A percentile compares a stretch with the other conserved stretches of the same genome.
These are phyloP conservation scores for Globisporangium splendens DNA, from an alignment of 352 stramenopile genomes.

Conservation along the genomic window DNA sequence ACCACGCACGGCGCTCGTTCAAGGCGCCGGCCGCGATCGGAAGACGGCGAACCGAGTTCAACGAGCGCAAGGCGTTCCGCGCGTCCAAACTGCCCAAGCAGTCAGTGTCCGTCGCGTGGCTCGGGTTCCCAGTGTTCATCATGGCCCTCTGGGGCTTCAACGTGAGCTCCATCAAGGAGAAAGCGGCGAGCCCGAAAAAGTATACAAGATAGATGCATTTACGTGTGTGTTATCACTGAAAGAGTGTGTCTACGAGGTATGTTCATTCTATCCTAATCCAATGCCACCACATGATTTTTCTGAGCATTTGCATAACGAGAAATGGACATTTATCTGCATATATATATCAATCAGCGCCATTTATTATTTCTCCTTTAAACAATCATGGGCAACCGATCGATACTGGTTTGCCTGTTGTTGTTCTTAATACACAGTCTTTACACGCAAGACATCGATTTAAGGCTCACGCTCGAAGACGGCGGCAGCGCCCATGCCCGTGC, in stretches of 20 bases:
- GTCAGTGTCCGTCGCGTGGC: slow-evolving; percentile 49
- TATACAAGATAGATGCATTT: slow-evolving; percentile 7
- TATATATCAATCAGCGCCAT: not conserved
- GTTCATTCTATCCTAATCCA: not conserved
- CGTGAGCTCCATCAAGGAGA: slow-evolving; percentile 48
- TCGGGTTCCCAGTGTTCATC: slow-evolving; percentile 55
- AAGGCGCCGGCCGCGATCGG: slow-evolving; percentile 54
- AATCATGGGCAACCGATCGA: not conserved
- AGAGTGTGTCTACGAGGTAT: not conserved
- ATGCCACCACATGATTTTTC: too few relatives aligned
- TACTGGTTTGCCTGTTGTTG: not conserved
- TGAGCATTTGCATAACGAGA: too few relatives aligned
- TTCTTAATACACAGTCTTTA: slow-evolving; percentile 2
- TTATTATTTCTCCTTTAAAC: not conserved
- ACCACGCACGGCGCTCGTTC: slow-evolving; percentile 51
- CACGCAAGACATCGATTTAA: slow-evolving; percentile 12
- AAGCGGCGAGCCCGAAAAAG: slow-evolving; percentile 36
- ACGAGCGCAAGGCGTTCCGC: slow-evolving; percentile 68
- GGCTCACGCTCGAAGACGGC: slow-evolving; percentile 87
- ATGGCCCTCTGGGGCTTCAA: slow-evolving; percentile 61
- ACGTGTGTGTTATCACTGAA: not conserved
- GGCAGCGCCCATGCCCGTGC: slow-evolving; percentile 92
- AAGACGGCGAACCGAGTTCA: slow-evolving; percentile 51
- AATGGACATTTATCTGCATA: not conserved
- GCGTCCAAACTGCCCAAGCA: slow-evolving; percentile 61